Percentiles rank a stretch among this genome's conserved stretches.
phyloP scores from a whole-genome alignment of 2,329 filamentous ascomycete genomes.

The Fusarium beomiforme region DNA sequence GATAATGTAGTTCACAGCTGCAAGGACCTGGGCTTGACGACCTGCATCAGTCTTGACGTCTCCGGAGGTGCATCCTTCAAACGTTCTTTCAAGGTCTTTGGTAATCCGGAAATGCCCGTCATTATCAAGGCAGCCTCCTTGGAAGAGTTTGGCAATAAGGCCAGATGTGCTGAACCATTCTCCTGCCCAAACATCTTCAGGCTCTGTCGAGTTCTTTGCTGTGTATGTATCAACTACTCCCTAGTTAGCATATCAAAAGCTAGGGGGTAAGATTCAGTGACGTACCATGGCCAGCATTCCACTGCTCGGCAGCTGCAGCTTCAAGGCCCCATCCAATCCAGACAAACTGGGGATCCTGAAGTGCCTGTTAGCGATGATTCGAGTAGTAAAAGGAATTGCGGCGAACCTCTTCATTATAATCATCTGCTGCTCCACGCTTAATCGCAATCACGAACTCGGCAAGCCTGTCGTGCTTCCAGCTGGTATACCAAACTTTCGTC shows the following conservation, averaged over 20 bases:
- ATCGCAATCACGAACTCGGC: constrained; percentile 3
- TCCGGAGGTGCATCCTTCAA: neutral
- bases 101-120: too few species aligned
- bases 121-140: neutral
- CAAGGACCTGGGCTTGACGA: neutral
- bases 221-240: neutral
- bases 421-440: neutral
- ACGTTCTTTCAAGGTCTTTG: neutral
- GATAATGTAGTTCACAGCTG: neutral
- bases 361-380: too few species aligned
- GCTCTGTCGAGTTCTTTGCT: too few species aligned
- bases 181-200: too few species aligned
- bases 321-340: constrained; percentile 4
- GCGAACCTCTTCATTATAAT: neutral
- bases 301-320: neutral
- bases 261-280: too few species aligned
- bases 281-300: constrained; percentile 3
- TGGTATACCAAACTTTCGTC: neutral
- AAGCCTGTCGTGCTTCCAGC: constrained; percentile 2
- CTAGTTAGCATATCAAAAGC: neutral
- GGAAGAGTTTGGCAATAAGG: constrained; percentile 7
- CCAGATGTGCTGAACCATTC: constrained; percentile 3
- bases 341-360: constrained; percentile 16
- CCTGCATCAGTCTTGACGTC: neutral
- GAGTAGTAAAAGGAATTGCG: too few species aligned